A percentile compares a stretch with the other conserved stretches of the same genome.
Evolutionary conservation across 225 moss, liverwort and hornwort genomes (phyloP).

Genomic region (Ulota crispa): DNA sequence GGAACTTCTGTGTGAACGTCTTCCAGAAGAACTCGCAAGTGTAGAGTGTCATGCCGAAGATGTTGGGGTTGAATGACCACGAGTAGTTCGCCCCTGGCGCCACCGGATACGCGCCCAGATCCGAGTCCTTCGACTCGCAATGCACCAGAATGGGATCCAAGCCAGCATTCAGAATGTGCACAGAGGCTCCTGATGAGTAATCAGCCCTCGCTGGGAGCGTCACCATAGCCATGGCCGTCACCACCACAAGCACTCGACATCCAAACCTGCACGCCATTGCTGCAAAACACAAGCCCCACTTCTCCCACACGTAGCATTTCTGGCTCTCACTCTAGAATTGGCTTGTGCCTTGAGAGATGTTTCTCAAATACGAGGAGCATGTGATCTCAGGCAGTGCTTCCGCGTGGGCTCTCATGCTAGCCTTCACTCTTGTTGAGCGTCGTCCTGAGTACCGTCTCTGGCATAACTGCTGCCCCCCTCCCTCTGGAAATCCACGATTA

Average conservation of each 20-base stretch:
- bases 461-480: neutral
- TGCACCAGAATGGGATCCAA: conserved; percentile 47
- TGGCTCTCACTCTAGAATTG: neutral
- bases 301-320: no score
- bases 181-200: conserved; percentile 44
- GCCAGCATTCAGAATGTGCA: conserved; percentile 45
- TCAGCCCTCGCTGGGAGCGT: conserved; percentile 11
- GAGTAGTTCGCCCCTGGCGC: conserved; percentile 40
- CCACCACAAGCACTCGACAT: neutral
- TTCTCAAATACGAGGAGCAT: conserved; percentile 11
- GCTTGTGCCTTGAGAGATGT: neutral
- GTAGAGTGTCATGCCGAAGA: conserved; percentile 62
- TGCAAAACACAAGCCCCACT: neutral
- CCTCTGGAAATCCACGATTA: neutral
- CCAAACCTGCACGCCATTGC: conserved; percentile 21
- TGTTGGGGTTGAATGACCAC: conserved; percentile 58
- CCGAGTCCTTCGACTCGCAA: conserved; percentile 54
- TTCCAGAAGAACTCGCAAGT: conserved; percentile 58
- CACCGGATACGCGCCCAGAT: conserved; percentile 46
- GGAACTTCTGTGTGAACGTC: conserved; percentile 49
- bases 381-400: conserved; percentile 15
- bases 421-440: conserved; percentile 3
- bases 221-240: conserved; percentile 6
- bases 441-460: neutral
- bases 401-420: conserved; percentile 16